phyloP scores from a whole-genome alignment of 78 protist species.

The Monocercomonoides exilis region DNA sequence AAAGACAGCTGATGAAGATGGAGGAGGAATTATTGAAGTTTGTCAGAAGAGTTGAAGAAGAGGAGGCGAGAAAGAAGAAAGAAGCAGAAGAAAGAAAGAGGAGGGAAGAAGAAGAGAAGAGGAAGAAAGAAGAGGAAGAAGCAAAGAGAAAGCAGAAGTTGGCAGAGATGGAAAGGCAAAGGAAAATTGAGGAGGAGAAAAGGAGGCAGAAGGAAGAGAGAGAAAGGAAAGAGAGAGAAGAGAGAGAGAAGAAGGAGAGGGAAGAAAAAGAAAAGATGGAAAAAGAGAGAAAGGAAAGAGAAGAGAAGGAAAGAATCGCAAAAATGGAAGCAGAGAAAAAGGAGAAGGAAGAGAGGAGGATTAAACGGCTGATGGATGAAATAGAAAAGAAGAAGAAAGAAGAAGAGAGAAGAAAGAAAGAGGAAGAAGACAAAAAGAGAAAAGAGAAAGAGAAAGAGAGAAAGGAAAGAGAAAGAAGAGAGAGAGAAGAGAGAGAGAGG shows the following conservation, averaged over 20 bases:
- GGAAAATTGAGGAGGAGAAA: too few relatives aligned
- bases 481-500: background rate
- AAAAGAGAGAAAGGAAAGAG: background rate
- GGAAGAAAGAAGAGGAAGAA: background rate
- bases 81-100: background rate
- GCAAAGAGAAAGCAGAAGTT: too few relatives aligned
- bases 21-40: background rate
- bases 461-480: background rate
- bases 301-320: background rate
- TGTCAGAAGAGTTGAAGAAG: background rate
- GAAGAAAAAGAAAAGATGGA: too few relatives aligned
- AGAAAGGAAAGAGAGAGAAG: background rate
- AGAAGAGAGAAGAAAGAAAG: background rate
- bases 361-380: background rate
- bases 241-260: background rate
- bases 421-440: too few relatives aligned
- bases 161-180: background rate
- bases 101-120: background rate
- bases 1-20: background rate
- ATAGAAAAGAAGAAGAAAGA: background rate
- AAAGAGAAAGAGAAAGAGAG: background rate
- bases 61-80: background rate
- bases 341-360: background rate
- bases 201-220: too few relatives aligned
- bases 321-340: background rate